phyloP scores from a whole-genome alignment of 768 basidiomycete genomes.

The Amanita pseudoporphyria region DNA sequence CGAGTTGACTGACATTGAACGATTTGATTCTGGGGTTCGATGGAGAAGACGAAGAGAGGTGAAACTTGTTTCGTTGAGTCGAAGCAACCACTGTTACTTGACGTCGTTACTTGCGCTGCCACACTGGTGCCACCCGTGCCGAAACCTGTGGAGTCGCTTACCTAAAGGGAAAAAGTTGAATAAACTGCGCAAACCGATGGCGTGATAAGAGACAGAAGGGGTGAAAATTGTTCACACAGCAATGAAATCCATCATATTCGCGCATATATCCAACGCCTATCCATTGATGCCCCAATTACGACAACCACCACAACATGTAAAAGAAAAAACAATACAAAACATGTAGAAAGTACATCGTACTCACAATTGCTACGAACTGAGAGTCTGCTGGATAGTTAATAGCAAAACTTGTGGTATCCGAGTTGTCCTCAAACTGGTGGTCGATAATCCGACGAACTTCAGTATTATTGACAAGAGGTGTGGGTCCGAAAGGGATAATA shows the following conservation, averaged over 20 bases:
- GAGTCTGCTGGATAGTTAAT: slow-evolving; percentile 59
- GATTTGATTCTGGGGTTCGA: slow-evolving; percentile 52
- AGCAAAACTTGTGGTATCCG: slow-evolving; percentile 37
- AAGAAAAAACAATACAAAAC: slow-evolving; percentile 1
- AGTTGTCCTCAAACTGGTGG: slow-evolving; percentile 36
- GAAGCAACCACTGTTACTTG: slow-evolving; percentile 51
- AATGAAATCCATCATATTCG: not conserved
- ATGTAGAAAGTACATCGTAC: slow-evolving; percentile 19
- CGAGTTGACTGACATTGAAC: slow-evolving; percentile 56
- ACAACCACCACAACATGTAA: not conserved
- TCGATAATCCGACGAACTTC: slow-evolving; percentile 58
- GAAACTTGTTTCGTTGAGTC: slow-evolving; percentile 35
- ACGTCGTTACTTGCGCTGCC: slow-evolving; percentile 43
- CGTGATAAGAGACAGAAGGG: not conserved
- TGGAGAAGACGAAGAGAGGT: slow-evolving; percentile 50
- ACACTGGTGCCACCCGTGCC: slow-evolving; percentile 71
- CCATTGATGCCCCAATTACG: not conserved
- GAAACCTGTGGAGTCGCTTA: slow-evolving; percentile 34
- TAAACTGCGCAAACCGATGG: not conserved
- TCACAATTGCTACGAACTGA: slow-evolving; percentile 68
- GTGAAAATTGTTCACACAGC: not conserved
- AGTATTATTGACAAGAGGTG: slow-evolving; percentile 47
- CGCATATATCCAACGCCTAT: not conserved
- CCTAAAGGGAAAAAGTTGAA: slow-evolving; percentile 13
- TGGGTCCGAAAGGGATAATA: slow-evolving; percentile 57